A percentile compares a stretch with the other conserved stretches of the same genome.
phyloP scores from a whole-genome alignment of 495 filamentous ascomycete genomes.

The Acidiella bohemica region DNA sequence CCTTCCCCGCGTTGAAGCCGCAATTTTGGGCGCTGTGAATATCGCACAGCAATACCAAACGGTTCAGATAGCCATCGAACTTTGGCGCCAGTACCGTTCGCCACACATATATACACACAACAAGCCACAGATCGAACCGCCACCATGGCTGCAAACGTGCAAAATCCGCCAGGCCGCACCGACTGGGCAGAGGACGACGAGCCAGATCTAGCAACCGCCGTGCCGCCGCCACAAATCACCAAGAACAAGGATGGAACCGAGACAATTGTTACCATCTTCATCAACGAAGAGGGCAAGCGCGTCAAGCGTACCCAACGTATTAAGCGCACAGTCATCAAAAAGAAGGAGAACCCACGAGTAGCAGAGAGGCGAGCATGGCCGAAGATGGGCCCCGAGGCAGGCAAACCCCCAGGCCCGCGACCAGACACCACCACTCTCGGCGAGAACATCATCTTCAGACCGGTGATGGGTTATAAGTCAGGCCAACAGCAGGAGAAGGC shows the following conservation, averaged over 20 bases:
- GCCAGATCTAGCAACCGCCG: conserved; percentile 66
- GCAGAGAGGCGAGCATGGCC: conserved; percentile 82
- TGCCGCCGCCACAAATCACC: conserved; percentile 74
- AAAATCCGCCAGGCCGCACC: conserved; percentile 38
- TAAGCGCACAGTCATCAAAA: conserved; percentile 72
- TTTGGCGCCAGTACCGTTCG: no score
- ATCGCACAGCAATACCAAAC: no score
- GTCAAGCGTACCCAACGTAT: conserved; percentile 92
- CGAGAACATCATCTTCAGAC: conserved; percentile 94
- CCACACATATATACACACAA: no score
- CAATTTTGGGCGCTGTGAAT: no score
- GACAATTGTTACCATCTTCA: conserved; percentile 77
- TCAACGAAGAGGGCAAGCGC: conserved; percentile 87
- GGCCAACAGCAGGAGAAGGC: conserved; percentile 62
- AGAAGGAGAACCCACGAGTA: conserved; percentile 90
- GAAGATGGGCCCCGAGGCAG: conserved; percentile 83
- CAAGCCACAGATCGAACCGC: conserved; percentile 1
- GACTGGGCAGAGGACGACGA: conserved; percentile 98
- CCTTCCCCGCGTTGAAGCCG: no score
- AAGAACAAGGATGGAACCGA: conserved; percentile 96
- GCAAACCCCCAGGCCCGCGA: conserved; percentile 50
- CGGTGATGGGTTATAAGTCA: conserved; percentile 78
- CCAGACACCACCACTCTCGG: conserved; percentile 83
- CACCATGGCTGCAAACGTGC: conserved; percentile 19
- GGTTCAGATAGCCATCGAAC: no score